Evolutionary conservation across 2,329 filamentous ascomycete genomes (phyloP).

Genomic region (Scorias spongiosa): DNA sequence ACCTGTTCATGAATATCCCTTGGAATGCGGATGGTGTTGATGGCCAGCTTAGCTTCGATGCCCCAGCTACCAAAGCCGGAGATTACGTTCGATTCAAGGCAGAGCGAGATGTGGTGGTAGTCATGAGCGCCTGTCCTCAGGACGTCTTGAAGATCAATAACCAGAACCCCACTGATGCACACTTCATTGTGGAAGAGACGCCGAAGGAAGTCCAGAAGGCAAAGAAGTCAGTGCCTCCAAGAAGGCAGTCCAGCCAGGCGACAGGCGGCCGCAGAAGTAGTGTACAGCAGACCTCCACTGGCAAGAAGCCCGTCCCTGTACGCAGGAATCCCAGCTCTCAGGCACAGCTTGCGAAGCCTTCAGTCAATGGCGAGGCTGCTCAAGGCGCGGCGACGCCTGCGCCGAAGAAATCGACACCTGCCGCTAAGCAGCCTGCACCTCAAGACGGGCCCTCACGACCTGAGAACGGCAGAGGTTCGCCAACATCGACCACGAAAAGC

Average conservation of each 20-base stretch:
- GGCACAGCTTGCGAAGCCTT: neutral
- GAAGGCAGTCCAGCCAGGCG: neutral
- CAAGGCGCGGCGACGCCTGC: neutral
- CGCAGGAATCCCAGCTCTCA: neutral
- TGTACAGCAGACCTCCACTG: neutral
- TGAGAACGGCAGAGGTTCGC: neutral
- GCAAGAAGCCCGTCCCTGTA: neutral
- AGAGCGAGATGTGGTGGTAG: conserved; percentile 29
- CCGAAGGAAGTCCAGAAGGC: conserved; percentile 9
- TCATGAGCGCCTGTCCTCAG: conserved; percentile 33
- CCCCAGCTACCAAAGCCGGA: conserved; percentile 24
- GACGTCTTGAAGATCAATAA: conserved; percentile 29
- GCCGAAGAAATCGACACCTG: neutral
- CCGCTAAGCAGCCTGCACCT: neutral
- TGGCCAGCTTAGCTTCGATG: conserved; percentile 27
- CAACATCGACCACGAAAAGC: neutral
- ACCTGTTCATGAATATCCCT: conserved; percentile 27
- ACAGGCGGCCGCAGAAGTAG: neutral
- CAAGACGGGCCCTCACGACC: neutral
- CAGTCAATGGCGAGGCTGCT: neutral
- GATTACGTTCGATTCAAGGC: conserved; percentile 30
- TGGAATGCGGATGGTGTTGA: conserved; percentile 3
- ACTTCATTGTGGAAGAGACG: conserved; percentile 25
- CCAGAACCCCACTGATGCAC: conserved; percentile 27
- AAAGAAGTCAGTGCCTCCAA: conserved; percentile 7